phyloP scores from a whole-genome alignment of 2,329 filamentous ascomycete species.

The Coniochaeta sp. region DNA sequence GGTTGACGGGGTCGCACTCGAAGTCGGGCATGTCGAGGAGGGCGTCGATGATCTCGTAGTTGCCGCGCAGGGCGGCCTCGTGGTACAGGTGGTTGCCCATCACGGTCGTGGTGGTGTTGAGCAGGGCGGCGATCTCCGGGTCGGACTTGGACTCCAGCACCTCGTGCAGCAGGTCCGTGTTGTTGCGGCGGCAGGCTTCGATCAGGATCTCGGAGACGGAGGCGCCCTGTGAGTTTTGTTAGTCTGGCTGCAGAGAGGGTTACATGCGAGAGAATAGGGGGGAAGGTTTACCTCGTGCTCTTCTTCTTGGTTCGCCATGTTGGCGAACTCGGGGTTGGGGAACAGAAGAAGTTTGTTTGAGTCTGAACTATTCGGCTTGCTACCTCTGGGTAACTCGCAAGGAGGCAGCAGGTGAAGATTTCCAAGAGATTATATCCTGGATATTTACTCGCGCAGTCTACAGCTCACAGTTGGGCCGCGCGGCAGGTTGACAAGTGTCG shows the following conservation, averaged over 20 bases:
- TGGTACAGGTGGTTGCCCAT: slow-evolving; percentile 87
- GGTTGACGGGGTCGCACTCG: slow-evolving; percentile 74
- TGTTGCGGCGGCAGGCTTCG: slow-evolving; percentile 90
- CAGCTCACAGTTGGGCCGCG: not conserved
- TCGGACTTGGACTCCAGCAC: slow-evolving; percentile 57
- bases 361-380: not conserved
- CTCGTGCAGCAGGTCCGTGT: slow-evolving; percentile 74
- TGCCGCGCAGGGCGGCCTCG: slow-evolving; percentile 76
- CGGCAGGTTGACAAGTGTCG: not conserved
- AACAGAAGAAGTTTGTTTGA: not conserved
- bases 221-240: slow-evolving; percentile 55
- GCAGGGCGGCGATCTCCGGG: slow-evolving; percentile 62
- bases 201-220: slow-evolving; percentile 78
- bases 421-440: too few species aligned
- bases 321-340: not conserved
- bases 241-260: not conserved
- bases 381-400: not conserved
- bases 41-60: slow-evolving; percentile 77
- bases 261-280: not conserved
- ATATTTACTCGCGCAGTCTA: too few species aligned
- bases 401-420: too few species aligned
- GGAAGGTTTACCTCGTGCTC: slow-evolving; percentile 18
- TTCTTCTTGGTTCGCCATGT: slow-evolving; percentile 17
- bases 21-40: slow-evolving; percentile 78
- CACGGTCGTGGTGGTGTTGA: slow-evolving; percentile 80